A percentile compares a stretch with the other conserved stretches of the same genome.
phyloP scores from a whole-genome alignment of 495 filamentous ascomycete species.

The Haplographium delicatum region DNA sequence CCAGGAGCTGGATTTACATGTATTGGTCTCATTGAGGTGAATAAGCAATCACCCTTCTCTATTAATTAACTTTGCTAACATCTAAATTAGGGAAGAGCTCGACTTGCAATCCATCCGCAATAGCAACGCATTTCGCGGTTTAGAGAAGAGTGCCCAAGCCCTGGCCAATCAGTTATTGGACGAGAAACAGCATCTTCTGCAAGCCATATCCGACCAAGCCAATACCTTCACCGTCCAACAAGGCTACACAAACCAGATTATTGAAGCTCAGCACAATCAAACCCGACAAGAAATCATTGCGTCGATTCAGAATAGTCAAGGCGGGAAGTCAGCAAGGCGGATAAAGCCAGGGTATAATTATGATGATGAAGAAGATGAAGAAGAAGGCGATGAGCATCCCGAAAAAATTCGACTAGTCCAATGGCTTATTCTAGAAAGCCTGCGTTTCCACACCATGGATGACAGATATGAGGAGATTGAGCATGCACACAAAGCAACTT shows the following conservation, averaged over 20 bases:
- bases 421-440: background rate
- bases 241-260: background rate
- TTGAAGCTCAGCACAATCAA: background rate
- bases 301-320: background rate
- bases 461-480: background rate
- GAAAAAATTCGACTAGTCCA: background rate
- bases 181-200: background rate
- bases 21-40: constrained; percentile 1
- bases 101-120: background rate
- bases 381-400: background rate
- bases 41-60: too few relatives aligned
- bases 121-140: background rate
- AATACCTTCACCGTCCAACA: background rate
- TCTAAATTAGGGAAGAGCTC: background rate
- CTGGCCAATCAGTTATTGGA: background rate
- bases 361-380: background rate
- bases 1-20: background rate
- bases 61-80: too few relatives aligned
- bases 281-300: background rate
- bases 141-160: background rate
- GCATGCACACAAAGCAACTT: constrained; percentile 13
- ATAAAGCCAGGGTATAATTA: too few relatives aligned
- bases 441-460: background rate
- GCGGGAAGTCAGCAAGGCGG: too few relatives aligned
- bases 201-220: background rate